Percentiles rank a stretch among this genome's conserved stretches.
These are phyloP conservation scores for Vigna angularis DNA, from an alignment of 306 rosid genomes.

Conservation along the genomic window DNA sequence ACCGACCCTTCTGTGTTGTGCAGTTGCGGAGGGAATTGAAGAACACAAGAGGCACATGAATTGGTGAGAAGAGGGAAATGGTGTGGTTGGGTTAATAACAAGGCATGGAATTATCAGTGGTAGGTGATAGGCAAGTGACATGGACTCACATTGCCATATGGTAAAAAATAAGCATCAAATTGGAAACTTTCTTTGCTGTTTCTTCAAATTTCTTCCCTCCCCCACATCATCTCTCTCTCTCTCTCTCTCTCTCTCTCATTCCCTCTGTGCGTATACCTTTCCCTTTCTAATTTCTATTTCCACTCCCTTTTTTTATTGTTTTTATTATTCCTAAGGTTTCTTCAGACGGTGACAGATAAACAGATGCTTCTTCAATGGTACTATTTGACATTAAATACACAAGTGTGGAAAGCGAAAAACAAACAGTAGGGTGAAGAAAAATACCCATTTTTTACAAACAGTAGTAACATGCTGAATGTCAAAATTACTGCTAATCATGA, in stretches of 20 bases:
- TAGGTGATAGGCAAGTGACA: slow-evolving; percentile 63
- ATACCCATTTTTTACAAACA: neutral
- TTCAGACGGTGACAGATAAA: slow-evolving; percentile 50
- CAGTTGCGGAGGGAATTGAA: slow-evolving; percentile 55
- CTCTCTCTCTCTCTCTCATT: neutral
- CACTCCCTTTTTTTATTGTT: neutral
- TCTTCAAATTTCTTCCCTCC: slow-evolving; percentile 66
- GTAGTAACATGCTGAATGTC: too few species aligned
- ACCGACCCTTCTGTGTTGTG: slow-evolving; percentile 29
- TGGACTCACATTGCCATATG: slow-evolving; percentile 50
- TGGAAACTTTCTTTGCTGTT: slow-evolving; percentile 74
- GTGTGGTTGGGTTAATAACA: slow-evolving; percentile 65
- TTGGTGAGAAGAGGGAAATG: slow-evolving; percentile 46
- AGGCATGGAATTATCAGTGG: slow-evolving; percentile 80
- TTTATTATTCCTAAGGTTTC: slow-evolving; percentile 36
- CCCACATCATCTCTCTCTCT: neutral
- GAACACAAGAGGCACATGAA: slow-evolving; percentile 51
- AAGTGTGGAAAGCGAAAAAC: neutral
- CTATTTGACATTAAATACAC: slow-evolving; percentile 22
- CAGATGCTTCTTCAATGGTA: slow-evolving; percentile 39
- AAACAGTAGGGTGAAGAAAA: neutral
- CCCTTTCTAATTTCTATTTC: neutral
- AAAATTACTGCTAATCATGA: too few species aligned
- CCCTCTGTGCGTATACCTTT: neutral
- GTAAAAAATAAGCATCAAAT: slow-evolving; percentile 71